Base-by-base conservation (phyloP, 2,329 filamentous ascomycete genomes). In the Talaromyces marneffei region DNA sequence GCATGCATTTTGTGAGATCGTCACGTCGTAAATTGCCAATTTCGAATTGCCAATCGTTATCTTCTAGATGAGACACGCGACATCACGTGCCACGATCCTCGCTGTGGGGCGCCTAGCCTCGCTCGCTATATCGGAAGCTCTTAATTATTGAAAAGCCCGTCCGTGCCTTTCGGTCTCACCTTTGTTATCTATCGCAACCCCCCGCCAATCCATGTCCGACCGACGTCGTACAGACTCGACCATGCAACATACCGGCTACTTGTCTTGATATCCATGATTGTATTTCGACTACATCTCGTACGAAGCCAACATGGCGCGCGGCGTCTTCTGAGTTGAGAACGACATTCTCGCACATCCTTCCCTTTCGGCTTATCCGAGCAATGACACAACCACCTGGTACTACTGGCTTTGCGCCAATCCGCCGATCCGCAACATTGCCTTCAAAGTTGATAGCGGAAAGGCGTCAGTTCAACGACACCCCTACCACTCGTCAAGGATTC, bases 341-440 rank as follows among this genome's bases (percentile, higher is more conserved):
- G 6, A 23, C 46, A 2, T 18, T 20, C 33, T 25, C 7, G 31
- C 29, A 29, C 33, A 31, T 20, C 57, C 35, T 39, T 55, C 20
- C 31, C 20, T 12, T 27, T 18, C 25, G 37, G 42, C 12, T 33
- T 4, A 31, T 27, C 29, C 61, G 56, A 64, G 74, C 64, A 60
- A 76, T 76, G 74, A 66, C 71, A 61, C 66, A 72, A 65, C 63
- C 65, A 66, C 68, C 64, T 57, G 67, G 54, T 23, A 9, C 57
- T 23, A 9, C 57, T 25, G 56, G 56, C 33, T 65, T 66, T 60
- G 66, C 65, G 53, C 65, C 70, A 42, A 63, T 74, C 53, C 73
- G 72, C 52, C 73, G 74, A 54, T 73, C 73, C 35, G 64, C 69
- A 39, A 77, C 75, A 39, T 68, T 77, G 48, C 74, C 75, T 40